Evolutionary conservation across 768 basidiomycete species (phyloP), one percentile per base, ranked within the genome.

Genomic region (Panaeolus cyanescens): DNA sequence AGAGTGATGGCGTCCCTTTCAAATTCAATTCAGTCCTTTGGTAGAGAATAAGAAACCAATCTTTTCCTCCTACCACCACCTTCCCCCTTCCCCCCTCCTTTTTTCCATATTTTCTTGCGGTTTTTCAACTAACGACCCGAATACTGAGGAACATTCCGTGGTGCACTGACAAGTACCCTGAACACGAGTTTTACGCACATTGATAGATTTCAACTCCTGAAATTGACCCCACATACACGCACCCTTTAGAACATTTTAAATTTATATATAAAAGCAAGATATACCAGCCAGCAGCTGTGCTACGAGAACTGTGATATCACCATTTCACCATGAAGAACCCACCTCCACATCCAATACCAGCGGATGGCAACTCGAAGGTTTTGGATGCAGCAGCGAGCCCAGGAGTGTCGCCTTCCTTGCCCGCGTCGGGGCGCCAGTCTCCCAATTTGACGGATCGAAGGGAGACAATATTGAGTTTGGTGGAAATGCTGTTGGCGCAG

Each of bases 391-490:
- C 5, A 50, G 10, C 45, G 17, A 50, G 13, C 30, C 12, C 45
- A 50, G 30, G 30, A 10, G 60, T 66, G 4, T 62, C 69, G 32
- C 62, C 63, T 7, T 63, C 67, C 3, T 63, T 68, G n/a, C 64
- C 65, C 9, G 65, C 72, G 2, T 66, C 73, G 25, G 65, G 65
- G 15, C 70, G 74, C 19, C 72, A 68, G 50, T 72, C 76, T 20
- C 72, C 74, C 25, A 61, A 50, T 50, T 50, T 62, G 31, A 56
- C 54, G 20, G 76, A 68, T 62, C 76, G 80, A 8, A 75, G 79
- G 40, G 79, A 82, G 62, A 83, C 80, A 1, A 83, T 84, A 34
- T 67, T 83, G 60, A 83, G 74, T 67, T 68, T 84, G 63, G 82
- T 84, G 34, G 81, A 83, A 60, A 79, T 84, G 75, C 72, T 84